These are phyloP conservation scores for Sclerotinia minor DNA, from an alignment of 2,329 filamentous ascomycete species.

Conservation along the genomic window DNA sequence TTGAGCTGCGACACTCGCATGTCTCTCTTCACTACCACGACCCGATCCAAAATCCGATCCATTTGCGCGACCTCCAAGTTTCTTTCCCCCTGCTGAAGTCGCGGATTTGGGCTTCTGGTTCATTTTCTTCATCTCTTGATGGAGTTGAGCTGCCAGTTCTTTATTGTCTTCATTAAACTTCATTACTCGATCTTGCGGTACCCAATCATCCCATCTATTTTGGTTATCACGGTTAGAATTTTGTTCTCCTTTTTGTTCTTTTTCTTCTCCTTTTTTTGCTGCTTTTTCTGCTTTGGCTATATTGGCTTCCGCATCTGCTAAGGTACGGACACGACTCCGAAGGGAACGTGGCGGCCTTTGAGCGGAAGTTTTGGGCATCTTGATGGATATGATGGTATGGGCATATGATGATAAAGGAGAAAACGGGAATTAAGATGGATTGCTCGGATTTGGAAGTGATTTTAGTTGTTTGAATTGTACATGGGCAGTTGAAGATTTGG, in stretches of 20 bases:
- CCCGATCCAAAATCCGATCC: slow-evolving; percentile 63
- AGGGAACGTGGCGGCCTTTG: neutral
- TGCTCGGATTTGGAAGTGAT: neutral
- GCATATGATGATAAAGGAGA: neutral
- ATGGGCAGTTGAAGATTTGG: neutral
- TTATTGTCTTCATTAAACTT: slow-evolving; percentile 96
- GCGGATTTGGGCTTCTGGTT: slow-evolving; percentile 45
- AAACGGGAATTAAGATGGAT: neutral
- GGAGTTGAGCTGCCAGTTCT: slow-evolving; percentile 75
- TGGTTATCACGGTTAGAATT: slow-evolving; percentile 9
- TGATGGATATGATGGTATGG: neutral
- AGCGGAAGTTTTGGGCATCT: neutral
- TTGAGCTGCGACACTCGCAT: slow-evolving; percentile 58
- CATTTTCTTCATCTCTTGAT: slow-evolving; percentile 61
- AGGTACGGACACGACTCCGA: slow-evolving; percentile 2
- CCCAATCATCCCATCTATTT: slow-evolving; percentile 88
- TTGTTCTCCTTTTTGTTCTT: neutral
- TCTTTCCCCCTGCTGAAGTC: slow-evolving; percentile 60
- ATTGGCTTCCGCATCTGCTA: slow-evolving; percentile 1
- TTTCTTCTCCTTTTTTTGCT: neutral
- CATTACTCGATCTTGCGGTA: slow-evolving; percentile 85
- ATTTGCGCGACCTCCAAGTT: slow-evolving; percentile 52
- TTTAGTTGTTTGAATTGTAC: neutral
- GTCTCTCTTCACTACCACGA: slow-evolving; percentile 76
- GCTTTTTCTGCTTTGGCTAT: neutral